Conservation (phyloP, 805 yeast species). For the Helenozyma baotianmanensis region DNA sequence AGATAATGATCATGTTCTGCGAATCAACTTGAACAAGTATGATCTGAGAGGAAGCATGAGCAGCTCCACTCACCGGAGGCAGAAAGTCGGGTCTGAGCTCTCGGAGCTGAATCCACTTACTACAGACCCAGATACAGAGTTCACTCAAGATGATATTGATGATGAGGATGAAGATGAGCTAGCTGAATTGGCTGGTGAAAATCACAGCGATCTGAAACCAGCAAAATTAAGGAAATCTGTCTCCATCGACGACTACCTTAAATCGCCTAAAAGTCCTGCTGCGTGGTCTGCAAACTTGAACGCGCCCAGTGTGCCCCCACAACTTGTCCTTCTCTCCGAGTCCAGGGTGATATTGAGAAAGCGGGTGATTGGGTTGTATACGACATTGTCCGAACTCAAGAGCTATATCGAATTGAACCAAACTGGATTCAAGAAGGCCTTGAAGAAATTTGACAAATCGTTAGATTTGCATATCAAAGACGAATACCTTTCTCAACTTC, state of each 20-base stretch:
- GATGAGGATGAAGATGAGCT: constrained; percentile 8
- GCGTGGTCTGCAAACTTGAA: constrained; percentile 14
- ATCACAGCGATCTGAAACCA: constrained; percentile 1
- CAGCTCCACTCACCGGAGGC: neutral
- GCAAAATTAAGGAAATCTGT: constrained; percentile 12
- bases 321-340: constrained; percentile 29
- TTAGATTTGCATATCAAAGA: constrained; percentile 41
- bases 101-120: constrained; percentile 16
- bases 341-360: constrained; percentile 47
- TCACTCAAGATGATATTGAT: constrained; percentile 20
- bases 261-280: constrained; percentile 31
- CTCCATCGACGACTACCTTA: constrained; percentile 33
- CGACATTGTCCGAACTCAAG: constrained; percentile 45
- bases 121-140: constrained; percentile 35
- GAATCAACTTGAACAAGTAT: neutral
- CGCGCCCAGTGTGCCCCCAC: constrained; percentile 13
- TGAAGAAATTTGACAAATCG: constrained; percentile 51
- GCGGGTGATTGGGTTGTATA: constrained; percentile 40
- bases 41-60: neutral
- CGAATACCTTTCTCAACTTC: constrained; percentile 43
- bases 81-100: constrained; percentile 14
- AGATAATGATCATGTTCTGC: neutral
- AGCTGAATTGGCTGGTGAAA: no score
- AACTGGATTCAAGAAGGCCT: constrained; percentile 50
- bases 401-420: constrained; percentile 48